Evolutionary conservation across 1,139 yeast species (phyloP).

Genomic region (Hemisphaericaspora lyxosophila): DNA sequence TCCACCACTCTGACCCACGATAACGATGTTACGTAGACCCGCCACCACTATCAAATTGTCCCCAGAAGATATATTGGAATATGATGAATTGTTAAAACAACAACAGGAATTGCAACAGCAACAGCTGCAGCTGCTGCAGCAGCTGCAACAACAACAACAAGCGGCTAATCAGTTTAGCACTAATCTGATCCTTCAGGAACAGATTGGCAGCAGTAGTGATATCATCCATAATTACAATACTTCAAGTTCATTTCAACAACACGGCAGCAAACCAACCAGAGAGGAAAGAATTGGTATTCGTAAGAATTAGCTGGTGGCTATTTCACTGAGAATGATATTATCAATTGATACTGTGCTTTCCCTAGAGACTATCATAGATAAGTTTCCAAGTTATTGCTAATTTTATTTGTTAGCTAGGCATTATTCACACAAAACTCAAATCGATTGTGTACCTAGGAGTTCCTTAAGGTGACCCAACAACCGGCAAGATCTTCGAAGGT

Average conservation of each 20-base stretch:
- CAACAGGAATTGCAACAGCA: constrained; percentile 10
- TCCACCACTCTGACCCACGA: too few species aligned
- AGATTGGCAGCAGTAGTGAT: constrained; percentile 15
- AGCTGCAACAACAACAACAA: constrained; percentile 4
- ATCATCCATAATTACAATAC: constrained; percentile 12
- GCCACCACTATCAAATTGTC: constrained; percentile 65
- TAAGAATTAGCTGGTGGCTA: constrained; percentile 13
- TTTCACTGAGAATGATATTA: too few species aligned
- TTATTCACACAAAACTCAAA: too few species aligned
- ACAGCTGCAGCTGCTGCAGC: constrained; percentile 4
- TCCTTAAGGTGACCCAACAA: too few species aligned
- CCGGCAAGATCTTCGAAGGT: too few species aligned
- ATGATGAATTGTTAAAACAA: constrained; percentile 44
- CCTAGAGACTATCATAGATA: too few species aligned
- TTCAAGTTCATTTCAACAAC: constrained; percentile 4
- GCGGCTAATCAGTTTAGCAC: constrained; percentile 6
- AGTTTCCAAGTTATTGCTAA: too few species aligned
- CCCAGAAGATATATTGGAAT: constrained; percentile 63
- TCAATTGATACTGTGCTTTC: too few species aligned
- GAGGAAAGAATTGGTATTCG: constrained; percentile 22
- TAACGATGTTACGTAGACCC: constrained; percentile 56
- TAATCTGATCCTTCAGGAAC: constrained; percentile 18
- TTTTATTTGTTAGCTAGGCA: too few species aligned
- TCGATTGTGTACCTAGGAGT: too few species aligned
- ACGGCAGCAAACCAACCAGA: constrained; percentile 10